Conservation (phyloP, 768 basidiomycete genomes). For the Hygrocybe coccinea region DNA sequence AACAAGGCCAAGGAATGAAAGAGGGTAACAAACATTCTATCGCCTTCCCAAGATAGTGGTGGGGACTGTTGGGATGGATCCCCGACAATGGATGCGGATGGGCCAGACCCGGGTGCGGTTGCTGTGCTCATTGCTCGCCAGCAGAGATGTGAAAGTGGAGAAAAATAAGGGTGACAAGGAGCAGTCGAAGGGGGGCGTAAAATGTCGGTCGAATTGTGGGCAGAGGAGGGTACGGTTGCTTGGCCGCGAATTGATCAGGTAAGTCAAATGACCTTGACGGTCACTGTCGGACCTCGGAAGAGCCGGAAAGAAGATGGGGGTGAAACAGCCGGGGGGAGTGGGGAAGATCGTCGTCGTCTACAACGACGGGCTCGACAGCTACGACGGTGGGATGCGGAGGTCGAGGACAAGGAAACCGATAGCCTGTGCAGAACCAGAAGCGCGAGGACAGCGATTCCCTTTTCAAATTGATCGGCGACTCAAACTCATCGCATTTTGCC, state of each 20-base stretch:
- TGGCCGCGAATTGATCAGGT: neutral
- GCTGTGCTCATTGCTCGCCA: constrained; percentile 5
- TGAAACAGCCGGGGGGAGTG: neutral
- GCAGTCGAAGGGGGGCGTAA: neutral
- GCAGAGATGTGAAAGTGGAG: neutral
- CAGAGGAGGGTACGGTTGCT: neutral
- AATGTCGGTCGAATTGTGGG: neutral
- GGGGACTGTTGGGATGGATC: constrained; percentile 15
- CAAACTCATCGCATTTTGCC: constrained; percentile 27
- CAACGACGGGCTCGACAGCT: neutral
- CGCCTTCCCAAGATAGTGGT: constrained; percentile 70
- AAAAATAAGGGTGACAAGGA: neutral
- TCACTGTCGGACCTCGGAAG: neutral
- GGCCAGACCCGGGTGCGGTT: constrained; percentile 19
- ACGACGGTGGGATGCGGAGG: constrained; percentile 1
- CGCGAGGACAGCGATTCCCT: constrained; percentile 25
- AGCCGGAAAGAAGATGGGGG: neutral
- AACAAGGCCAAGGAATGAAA: constrained; percentile 11
- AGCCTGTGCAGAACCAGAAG: constrained; percentile 20
- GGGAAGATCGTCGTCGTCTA: neutral
- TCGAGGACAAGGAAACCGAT: constrained; percentile 4
- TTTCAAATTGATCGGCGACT: constrained; percentile 33
- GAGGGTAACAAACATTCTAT: constrained; percentile 62
- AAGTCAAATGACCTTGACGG: neutral
- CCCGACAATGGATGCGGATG: constrained; percentile 21